phyloP scores from a whole-genome alignment of 495 filamentous ascomycete genomes.

The Aspergillus hancockii region DNA sequence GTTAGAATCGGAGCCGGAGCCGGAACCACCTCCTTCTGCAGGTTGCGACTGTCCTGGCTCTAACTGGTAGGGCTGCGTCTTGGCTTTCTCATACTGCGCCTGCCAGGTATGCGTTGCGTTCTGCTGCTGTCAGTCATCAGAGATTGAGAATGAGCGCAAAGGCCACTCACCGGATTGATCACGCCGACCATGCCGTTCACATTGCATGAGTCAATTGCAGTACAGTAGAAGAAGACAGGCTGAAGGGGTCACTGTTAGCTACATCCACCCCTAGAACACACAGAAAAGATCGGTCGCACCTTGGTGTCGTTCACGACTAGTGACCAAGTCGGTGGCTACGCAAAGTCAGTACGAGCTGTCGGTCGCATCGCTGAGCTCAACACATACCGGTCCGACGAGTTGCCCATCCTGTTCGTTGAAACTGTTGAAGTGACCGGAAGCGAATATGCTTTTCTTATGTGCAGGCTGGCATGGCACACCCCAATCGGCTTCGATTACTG shows the following conservation, averaged over 20 bases:
- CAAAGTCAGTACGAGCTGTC: neutral
- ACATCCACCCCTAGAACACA: neutral
- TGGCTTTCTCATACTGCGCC: slow-evolving; percentile 34
- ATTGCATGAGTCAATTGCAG: slow-evolving; percentile 40
- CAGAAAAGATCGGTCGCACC: slow-evolving; percentile 20
- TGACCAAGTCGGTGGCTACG: slow-evolving; percentile 37
- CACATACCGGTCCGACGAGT: slow-evolving; percentile 31
- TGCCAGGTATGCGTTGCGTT: slow-evolving; percentile 35
- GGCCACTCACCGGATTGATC: slow-evolving; percentile 38
- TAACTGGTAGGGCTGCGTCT: slow-evolving; percentile 38
- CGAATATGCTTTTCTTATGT: slow-evolving; percentile 39
- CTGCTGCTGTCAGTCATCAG: slow-evolving; percentile 15
- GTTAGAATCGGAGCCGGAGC: slow-evolving; percentile 9
- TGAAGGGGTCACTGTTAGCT: slow-evolving; percentile 11
- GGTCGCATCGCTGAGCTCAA: neutral
- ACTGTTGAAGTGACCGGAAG: slow-evolving; percentile 32
- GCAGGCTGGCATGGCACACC: slow-evolving; percentile 56
- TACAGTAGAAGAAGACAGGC: slow-evolving; percentile 46
- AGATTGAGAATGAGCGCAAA: neutral
- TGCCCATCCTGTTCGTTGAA: slow-evolving; percentile 34
- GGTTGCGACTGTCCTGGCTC: slow-evolving; percentile 41
- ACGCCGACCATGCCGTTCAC: slow-evolving; percentile 45
- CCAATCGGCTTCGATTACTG: slow-evolving; percentile 60
- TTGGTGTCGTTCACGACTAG: slow-evolving; percentile 35
- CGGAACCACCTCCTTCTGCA: slow-evolving; percentile 29